Evolutionary conservation across 1,139 yeast genomes (phyloP).

Genomic region (Lodderomyces jiufengensis): DNA sequence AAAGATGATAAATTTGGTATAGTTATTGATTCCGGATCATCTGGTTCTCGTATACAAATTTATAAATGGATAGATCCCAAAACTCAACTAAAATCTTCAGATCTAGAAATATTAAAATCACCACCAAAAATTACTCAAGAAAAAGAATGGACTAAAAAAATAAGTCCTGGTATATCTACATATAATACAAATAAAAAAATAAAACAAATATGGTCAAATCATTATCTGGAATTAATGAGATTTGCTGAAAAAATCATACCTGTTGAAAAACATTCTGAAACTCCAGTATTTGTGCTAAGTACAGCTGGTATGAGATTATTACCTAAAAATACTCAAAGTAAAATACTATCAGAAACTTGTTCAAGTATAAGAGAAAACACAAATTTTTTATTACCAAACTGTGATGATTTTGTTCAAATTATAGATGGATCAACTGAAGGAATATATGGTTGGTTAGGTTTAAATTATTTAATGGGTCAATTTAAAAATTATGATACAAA

Average conservation of each 20-base stretch:
- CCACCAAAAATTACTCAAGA: slow-evolving; percentile 64
- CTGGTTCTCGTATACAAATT: slow-evolving; percentile 72
- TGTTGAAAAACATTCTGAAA: slow-evolving; percentile 42
- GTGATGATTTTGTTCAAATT: slow-evolving; percentile 60
- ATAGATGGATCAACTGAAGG: slow-evolving; percentile 85
- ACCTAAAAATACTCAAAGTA: slow-evolving; percentile 42
- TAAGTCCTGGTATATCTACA: slow-evolving; percentile 67
- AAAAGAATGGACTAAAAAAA: slow-evolving; percentile 57
- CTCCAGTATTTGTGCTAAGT: slow-evolving; percentile 71
- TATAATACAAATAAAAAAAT: slow-evolving; percentile 37
- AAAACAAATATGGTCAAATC: slow-evolving; percentile 54
- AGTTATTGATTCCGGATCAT: slow-evolving; percentile 78
- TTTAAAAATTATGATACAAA: slow-evolving; percentile 42
- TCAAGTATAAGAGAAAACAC: slow-evolving; percentile 43
- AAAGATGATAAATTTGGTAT: slow-evolving; percentile 51
- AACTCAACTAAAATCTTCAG: slow-evolving; percentile 18
- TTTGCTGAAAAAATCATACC: slow-evolving; percentile 64
- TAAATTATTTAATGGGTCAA: slow-evolving; percentile 62
- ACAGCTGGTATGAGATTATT: slow-evolving; percentile 82
- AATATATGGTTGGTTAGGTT: slow-evolving; percentile 73
- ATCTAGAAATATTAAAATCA: slow-evolving; percentile 33
- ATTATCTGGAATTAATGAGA: slow-evolving; percentile 51
- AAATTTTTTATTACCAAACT: slow-evolving; percentile 46
- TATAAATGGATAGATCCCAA: slow-evolving; percentile 61
- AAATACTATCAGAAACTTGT: slow-evolving; percentile 53